Base-by-base conservation (phyloP, 495 filamentous ascomycete genomes). In the Xeromyces bisporus region DNA sequence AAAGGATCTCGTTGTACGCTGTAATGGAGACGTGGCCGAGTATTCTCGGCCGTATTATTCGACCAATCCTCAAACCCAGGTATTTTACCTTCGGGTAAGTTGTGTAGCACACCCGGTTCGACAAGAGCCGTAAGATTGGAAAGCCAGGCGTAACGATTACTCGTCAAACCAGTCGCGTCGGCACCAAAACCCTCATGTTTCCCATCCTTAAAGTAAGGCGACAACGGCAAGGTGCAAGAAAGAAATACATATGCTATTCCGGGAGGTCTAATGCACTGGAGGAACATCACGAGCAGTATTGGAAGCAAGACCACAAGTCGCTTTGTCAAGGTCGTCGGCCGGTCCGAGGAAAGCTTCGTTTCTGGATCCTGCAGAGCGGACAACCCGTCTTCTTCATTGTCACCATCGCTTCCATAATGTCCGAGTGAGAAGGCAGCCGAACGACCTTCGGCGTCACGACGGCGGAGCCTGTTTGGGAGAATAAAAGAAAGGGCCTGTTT, bases 31-130 rank as follows among this genome's bases (percentile, higher is more conserved):
- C n/a, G n/a, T n/a, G n/a, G n/a, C n/a, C n/a, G n/a, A n/a, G n/a
- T n/a, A n/a, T n/a, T n/a, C n/a, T n/a, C n/a, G n/a, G n/a, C n/a
- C n/a, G n/a, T n/a, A n/a, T n/a, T n/a, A n/a, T n/a, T n/a, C n/a
- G n/a, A 25, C 48, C 48, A 51, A 30, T 51, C 48, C 9, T 37
- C 26, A 29, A 51, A 51, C 7, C 48, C 48, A n/a, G 36, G 35
- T 34, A 40, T 37, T 15, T 37, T 31, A 6, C 41, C 36, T 18
- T 42, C 29, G 2, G 48, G 45, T 3, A 51, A 25, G 45, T 45
- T 48, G 33, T 46, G 35, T 15, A 43, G 42, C 4, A 30, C 12
- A 1, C 35, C 37, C 1, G 46, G 38, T 1, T 36, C 25, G 18
- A 31, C 32, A 27, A 51, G 26, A 15, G 48, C 45, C 6, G 48